phyloP scores from a whole-genome alignment of 164 flowering plant species.

The Macadamia integrifolia region DNA sequence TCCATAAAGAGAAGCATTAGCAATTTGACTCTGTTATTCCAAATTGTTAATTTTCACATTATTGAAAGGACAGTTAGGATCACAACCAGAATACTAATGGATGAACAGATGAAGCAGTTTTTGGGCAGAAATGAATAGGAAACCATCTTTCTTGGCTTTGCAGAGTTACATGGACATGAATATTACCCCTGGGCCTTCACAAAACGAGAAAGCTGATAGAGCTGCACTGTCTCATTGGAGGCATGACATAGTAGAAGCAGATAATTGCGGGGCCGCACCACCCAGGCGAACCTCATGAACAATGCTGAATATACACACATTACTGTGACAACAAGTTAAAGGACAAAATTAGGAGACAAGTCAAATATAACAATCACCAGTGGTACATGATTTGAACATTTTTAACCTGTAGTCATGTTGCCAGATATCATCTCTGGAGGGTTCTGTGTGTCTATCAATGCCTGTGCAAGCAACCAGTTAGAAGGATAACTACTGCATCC shows the following conservation, averaged over 20 bases:
- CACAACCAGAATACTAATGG: background rate
- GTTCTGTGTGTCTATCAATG: constrained; percentile 74
- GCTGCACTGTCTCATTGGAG: constrained; percentile 90
- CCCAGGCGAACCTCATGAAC: constrained; percentile 98
- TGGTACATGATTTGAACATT: background rate
- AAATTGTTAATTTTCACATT: too few species aligned
- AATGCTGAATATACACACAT: constrained; percentile 86
- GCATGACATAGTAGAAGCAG: constrained; percentile 84
- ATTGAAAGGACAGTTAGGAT: background rate
- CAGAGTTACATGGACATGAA: background rate
- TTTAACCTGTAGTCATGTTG: constrained; percentile 85
- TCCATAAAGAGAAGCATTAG: background rate
- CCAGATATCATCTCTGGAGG: constrained; percentile 96
- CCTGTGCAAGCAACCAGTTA: constrained; percentile 35
- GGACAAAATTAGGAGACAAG: constrained; percentile 4
- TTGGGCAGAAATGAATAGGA: too few species aligned
- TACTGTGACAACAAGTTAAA: constrained; percentile 41
- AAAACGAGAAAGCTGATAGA: constrained; percentile 91
- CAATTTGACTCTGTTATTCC: background rate
- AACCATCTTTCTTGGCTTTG: too few species aligned
- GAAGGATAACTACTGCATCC: too few species aligned
- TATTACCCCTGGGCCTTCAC: constrained; percentile 75
- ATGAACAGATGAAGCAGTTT: background rate
- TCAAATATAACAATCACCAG: background rate
- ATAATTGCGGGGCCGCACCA: constrained; percentile 95